Evolutionary conservation across 805 yeast species (phyloP).

Genomic region (Teunomyces aglyptinius): DNA sequence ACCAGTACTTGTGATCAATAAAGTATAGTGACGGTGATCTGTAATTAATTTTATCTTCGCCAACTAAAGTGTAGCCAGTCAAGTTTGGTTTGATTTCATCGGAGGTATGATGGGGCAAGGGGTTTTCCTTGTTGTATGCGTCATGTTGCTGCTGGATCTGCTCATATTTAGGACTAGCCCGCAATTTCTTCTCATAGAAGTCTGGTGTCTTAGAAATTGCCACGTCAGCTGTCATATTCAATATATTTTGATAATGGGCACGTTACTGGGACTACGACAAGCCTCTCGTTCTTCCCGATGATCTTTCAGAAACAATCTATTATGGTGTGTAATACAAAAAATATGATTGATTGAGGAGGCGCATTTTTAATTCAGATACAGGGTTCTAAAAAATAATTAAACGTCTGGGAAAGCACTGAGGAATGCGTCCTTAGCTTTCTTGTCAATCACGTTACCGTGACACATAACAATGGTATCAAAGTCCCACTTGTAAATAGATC

Average conservation of each 20-base stretch:
- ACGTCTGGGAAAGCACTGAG: conserved; percentile 13
- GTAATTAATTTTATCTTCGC: conserved; percentile 32
- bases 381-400: background rate
- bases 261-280: too few species aligned
- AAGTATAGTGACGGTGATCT: conserved; percentile 33
- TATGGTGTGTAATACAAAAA: background rate
- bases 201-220: background rate
- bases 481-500: conserved; percentile 23
- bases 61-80: conserved; percentile 35
- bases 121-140: conserved; percentile 12
- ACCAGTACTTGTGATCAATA: conserved; percentile 30
- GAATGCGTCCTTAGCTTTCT: conserved; percentile 30
- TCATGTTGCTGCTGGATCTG: conserved; percentile 11
- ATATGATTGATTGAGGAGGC: too few species aligned
- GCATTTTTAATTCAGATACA: too few species aligned
- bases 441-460: conserved; percentile 52
- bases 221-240: background rate
- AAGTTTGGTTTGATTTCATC: conserved; percentile 34
- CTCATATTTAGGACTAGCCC: conserved; percentile 12
- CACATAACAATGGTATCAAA: conserved; percentile 24
- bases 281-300: too few species aligned
- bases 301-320: background rate
- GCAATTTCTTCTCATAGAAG: conserved; percentile 3
- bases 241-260: background rate
- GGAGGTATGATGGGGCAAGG: conserved; percentile 12